Base-by-base conservation (phyloP, 352 stramenopile genomes). In the Pythium aphanidermatum region DNA sequence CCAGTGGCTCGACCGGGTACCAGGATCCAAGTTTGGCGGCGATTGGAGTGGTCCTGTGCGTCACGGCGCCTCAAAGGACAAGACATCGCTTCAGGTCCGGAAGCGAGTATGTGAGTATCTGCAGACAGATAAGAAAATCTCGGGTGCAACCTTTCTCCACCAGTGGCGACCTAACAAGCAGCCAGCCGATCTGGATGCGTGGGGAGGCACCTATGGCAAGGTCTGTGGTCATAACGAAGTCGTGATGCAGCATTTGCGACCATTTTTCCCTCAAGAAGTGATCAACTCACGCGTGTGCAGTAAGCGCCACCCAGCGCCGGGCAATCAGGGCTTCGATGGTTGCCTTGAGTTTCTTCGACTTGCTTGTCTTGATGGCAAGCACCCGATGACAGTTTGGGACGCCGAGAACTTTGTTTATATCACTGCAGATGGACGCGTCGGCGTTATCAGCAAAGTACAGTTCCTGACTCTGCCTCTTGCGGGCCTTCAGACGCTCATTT, bases 191-290 rank as follows among this genome's bases (percentile, higher is more conserved):
- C 25, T 55, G 21, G 76, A 70, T 27, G 66, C 71, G 36, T 96
- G 86, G 86, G 86, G 86, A 32, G 86, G 86, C 20, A 62, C 46
- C 21, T 95, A 73, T 38, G 86, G 86, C 37, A 96, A 96, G 40
- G 67, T 65, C 5, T 96, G 86, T 43, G 82, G 74, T 11, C 86
- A 96, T 63, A 96, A 96, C 63, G 86, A 96, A 63, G 81, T 96
- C 12, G 83, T 92, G 23, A 73, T 96, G 70, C 79, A 96, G 25
- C 52, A 73, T 9, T 34, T 95, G 50, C 74, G 85, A 19, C 78
- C 83, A 25, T 94, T 95, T 51, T 91, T 78, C 41, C 85, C 85
- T 3, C 75, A 95, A 51, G 75, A 92, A 55, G 83, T 96, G 25
- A 45, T 95, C 21, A 96, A 96, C 58, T 93, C 86, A 17, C 76